Base-by-base conservation (phyloP, 305 asterid species). In the Caryopteris hybrid region DNA sequence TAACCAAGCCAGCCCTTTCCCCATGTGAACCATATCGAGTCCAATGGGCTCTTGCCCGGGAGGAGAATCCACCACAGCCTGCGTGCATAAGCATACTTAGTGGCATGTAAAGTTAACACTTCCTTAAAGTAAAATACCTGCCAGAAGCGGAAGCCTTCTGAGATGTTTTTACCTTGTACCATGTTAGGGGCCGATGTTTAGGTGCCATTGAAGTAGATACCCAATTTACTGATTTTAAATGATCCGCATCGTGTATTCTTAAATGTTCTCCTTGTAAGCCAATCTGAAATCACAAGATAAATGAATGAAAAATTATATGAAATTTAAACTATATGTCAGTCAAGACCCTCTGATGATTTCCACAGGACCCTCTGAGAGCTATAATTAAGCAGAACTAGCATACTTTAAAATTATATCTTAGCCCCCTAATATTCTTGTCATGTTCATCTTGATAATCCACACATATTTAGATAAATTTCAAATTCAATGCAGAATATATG, bases 1-100 rank as follows among this genome's bases (percentile, higher is more conserved):
- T 61, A 92, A 81, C 98, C 98, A 92, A 69, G 92, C 97, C 69
- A 88, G 60, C 62, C 98, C 98, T 84, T 92, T 92, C 36, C 97
- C 98, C 98, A 92, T 92, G 71, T 90, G 88, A 77, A 74, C 46
- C 97, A 92, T 85, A 71, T 92, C 95, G 45, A 92, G 91, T 61
- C 91, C 98, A 66, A 90, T 77, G 10, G 98, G 97, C 11, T 86
- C 97, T 66, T 82, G 69, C 22, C 97, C 96, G 11, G 87, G 90
- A 31, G 98, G 98, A 59, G 92, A 66, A 72, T 90, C 86, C 52
- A 92, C 85, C 66, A 83, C 74, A 69, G 85, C 89, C 98, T 89
- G 86, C 66, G 71, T 31, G 33, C 22, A 12, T 4, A 29, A 59
- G 55, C 17, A 64, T 59, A 27, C 68, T 22, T 59, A 45, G 52